These are phyloP conservation scores for Hypoxylon lienhwacheense DNA, from an alignment of 495 filamentous ascomycete genomes.

Conservation along the genomic window DNA sequence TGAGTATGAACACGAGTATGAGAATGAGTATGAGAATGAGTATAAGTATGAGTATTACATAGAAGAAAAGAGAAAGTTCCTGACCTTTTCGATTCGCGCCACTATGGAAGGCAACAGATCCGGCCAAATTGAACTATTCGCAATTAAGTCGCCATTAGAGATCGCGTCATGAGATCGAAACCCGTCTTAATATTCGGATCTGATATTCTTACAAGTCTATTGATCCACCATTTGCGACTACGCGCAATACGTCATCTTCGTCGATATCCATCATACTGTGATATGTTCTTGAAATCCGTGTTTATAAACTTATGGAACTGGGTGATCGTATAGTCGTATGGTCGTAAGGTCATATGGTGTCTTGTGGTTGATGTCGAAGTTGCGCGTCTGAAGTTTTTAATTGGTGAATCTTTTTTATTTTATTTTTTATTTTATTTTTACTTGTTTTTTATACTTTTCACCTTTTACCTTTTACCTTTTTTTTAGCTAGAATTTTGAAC, in stretches of 20 bases:
- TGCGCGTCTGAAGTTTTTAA: too few relatives aligned
- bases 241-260: slow-evolving; percentile 66
- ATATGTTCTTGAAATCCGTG: slow-evolving; percentile 4
- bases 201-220: slow-evolving; percentile 65
- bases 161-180: not conserved
- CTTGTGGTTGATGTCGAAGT: too few relatives aligned
- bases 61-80: not conserved
- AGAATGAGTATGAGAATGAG: too few relatives aligned
- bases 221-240: slow-evolving; percentile 64
- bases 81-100: slow-evolving; percentile 47
- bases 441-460: too few relatives aligned
- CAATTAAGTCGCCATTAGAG: slow-evolving; percentile 3
- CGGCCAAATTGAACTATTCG: slow-evolving; percentile 46
- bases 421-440: too few relatives aligned
- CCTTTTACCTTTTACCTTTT: not conserved
- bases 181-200: not conserved
- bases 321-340: not conserved
- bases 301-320: slow-evolving; percentile 1
- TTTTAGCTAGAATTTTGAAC: too few relatives aligned
- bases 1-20: too few relatives aligned
- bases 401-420: too few relatives aligned
- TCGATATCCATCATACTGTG: slow-evolving; percentile 52
- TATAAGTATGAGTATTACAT: too few relatives aligned
- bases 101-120: slow-evolving; percentile 42
- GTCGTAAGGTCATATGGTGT: too few relatives aligned